Base-by-base conservation (phyloP, 495 filamentous ascomycete genomes). In the Pseudevernia furfuracea region DNA sequence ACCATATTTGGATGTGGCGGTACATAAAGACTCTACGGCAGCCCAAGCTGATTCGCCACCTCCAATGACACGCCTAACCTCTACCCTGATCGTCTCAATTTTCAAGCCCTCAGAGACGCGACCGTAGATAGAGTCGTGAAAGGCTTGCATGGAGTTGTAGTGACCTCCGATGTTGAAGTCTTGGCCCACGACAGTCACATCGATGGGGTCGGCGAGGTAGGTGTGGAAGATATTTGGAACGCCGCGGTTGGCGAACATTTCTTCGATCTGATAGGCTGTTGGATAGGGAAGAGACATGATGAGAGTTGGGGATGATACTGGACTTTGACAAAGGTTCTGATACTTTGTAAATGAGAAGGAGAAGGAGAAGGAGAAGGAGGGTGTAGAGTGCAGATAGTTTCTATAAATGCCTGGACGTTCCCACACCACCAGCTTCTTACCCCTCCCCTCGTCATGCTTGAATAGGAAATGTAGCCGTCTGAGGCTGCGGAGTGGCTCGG, bases 101-200 rank as follows among this genome's bases (percentile, higher is more conserved):
- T 48, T 52, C 57, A 61, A 36, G 1, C 58, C 30, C 25, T 23
- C 43, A 19, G 63, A 14, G 17, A 61, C 58, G 17, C 63, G 39
- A n/a, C 14, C 58, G 39, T 62, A 60, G 58, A 60, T 60, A 9
- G 19, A 30, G 15, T 61, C 25, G 41, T 61, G 57, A 43, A 65
- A 65, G n/a, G 57, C 63, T 37, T 65, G 28, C 25, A 60, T 60
- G 28, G 57, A 48, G 17, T 61, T 65, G 43, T 60, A 65, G 1
- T 61, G 63, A 25, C 63, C 58, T 23, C 37, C 63, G n/a, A 65
- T 17, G 30, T 65, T 23, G 57, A 62, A 59, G 25, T 65, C 63
- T 23, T 61, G 56, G n/a, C 63, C 63, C 28, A 65, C 38, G 48
- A 65, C 63, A 5, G 34, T 38, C 57, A 52, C 58, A 19, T 65